Conservation (phyloP, 108 stramenopile genomes). For the Cyclostephanos invisitatus region DNA sequence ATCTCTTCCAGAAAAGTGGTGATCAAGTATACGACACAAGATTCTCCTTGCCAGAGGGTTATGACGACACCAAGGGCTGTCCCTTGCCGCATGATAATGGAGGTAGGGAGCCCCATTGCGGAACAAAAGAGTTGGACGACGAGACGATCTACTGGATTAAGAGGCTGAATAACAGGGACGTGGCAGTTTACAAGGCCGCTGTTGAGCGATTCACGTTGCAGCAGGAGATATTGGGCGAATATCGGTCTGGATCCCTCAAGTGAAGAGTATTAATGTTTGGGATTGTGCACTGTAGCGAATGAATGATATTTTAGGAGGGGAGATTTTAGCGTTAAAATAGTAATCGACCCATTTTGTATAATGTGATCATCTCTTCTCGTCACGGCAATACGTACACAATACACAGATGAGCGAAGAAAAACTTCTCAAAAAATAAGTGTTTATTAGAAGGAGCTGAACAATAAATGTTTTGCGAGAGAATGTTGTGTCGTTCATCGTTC, state of each 20-base stretch:
- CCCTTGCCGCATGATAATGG: slow-evolving; percentile 51
- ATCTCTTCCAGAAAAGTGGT: slow-evolving; percentile 13
- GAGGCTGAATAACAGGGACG: slow-evolving; percentile 67
- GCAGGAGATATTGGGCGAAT: slow-evolving; percentile 51
- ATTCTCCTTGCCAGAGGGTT: slow-evolving; percentile 62
- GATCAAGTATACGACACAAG: slow-evolving; percentile 12
- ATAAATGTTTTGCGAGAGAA: too few species aligned
- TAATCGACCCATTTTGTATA: too few species aligned
- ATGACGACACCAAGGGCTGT: slow-evolving; percentile 58
- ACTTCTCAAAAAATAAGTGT: too few species aligned
- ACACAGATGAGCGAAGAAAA: too few species aligned
- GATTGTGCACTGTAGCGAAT: too few species aligned
- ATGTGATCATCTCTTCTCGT: too few species aligned
- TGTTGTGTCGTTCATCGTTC: too few species aligned
- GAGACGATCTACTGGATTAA: slow-evolving; percentile 59
- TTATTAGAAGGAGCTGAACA: too few species aligned
- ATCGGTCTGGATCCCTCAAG: slow-evolving; percentile 8
- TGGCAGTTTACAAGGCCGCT: slow-evolving; percentile 72
- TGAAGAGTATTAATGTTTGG: not conserved
- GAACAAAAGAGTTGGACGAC: slow-evolving; percentile 59
- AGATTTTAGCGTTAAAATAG: too few species aligned
- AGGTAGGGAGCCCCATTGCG: slow-evolving; percentile 62
- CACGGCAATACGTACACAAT: too few species aligned
- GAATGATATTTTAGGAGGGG: too few species aligned
- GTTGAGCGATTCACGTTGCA: slow-evolving; percentile 63